phyloP scores from a whole-genome alignment of 139 green algal species.

The Chlorella vulgaris region DNA sequence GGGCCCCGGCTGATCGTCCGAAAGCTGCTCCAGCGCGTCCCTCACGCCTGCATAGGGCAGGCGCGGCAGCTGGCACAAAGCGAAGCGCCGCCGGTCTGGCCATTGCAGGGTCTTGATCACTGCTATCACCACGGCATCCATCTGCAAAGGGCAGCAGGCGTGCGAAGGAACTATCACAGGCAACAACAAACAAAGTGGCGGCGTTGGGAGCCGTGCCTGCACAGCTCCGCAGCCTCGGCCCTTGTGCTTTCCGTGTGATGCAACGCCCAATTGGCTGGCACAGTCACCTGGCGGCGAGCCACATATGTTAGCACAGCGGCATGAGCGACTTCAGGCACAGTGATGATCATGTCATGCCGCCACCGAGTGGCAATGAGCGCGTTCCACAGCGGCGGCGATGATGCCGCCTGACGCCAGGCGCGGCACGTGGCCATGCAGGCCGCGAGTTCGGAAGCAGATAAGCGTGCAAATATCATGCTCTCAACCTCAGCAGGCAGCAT shows the following conservation, averaged over 20 bases:
- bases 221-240: too few species aligned
- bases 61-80: neutral
- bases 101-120: neutral
- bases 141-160: neutral
- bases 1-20: neutral
- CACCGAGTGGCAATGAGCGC: neutral
- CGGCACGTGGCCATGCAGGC: constrained; percentile 27
- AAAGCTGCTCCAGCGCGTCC: neutral
- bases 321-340: too few species aligned
- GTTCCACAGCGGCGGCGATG: constrained; percentile 5
- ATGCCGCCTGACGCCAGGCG: neutral
- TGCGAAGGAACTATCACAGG: neutral
- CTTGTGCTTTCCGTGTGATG: too few species aligned
- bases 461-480: neutral
- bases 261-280: too few species aligned
- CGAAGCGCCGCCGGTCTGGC: neutral
- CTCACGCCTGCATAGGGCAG: neutral
- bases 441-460: constrained; percentile 1
- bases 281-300: constrained; percentile 8
- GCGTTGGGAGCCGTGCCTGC: too few species aligned
- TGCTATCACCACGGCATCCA: neutral
- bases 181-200: too few species aligned
- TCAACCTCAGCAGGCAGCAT: neutral
- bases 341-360: too few species aligned
- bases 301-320: too few species aligned